A percentile compares a stretch with the other conserved stretches of the same genome.
These are phyloP conservation scores for Cercospora sp. DNA, from an alignment of 2,329 filamentous ascomycete genomes.

Conservation along the genomic window DNA sequence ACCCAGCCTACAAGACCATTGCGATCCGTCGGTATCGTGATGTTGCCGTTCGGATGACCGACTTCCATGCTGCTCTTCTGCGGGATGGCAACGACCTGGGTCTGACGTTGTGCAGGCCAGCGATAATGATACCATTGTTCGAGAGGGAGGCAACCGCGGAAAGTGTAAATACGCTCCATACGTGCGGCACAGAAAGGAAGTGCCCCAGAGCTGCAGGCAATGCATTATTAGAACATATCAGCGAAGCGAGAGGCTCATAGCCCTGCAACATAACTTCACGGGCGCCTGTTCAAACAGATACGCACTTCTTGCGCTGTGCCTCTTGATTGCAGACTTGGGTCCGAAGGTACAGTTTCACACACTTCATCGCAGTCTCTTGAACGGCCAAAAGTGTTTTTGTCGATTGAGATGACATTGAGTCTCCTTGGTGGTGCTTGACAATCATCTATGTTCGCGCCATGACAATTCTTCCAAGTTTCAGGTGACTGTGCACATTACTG, in stretches of 20 bases:
- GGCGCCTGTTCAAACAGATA: background rate
- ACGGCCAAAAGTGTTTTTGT: too few relatives aligned
- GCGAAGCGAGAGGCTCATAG: background rate
- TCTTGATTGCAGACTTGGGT: background rate
- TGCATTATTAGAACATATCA: background rate
- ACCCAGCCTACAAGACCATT: conserved; percentile 36
- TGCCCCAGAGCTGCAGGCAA: background rate
- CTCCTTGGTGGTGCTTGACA: too few relatives aligned
- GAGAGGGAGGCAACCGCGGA: background rate
- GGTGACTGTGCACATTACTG: too few relatives aligned
- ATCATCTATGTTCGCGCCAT: too few relatives aligned
- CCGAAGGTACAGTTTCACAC: too few relatives aligned
- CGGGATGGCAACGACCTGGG: background rate
- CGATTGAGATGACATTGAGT: too few relatives aligned
- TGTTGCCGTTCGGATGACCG: background rate
- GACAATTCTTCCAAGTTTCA: too few relatives aligned
- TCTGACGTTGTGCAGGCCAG: background rate
- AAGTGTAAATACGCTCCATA: background rate
- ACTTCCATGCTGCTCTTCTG: background rate
- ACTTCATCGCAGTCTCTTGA: too few relatives aligned
- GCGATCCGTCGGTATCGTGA: background rate
- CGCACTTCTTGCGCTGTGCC: background rate
- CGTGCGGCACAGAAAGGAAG: background rate
- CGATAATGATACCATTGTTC: background rate
- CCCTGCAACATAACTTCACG: background rate